Base-by-base conservation (phyloP, 2,329 filamentous ascomycete genomes). In the Epichloe uncinata region DNA sequence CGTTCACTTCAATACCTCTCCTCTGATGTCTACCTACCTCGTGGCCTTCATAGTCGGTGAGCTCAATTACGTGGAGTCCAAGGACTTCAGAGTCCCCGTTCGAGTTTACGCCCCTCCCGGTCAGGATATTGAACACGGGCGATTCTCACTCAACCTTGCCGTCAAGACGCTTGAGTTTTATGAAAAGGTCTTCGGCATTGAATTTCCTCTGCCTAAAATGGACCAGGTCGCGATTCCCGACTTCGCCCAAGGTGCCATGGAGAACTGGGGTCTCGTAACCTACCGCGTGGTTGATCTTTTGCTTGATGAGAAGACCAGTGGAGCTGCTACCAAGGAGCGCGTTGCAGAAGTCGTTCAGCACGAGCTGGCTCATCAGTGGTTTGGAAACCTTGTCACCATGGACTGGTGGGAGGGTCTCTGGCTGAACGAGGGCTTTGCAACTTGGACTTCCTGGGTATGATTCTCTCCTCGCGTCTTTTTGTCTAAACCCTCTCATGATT, bases 321-420 rank as follows among this genome's bases (percentile, higher is more conserved):
- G 89, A 61, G 90, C 91, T 18, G 84, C 85, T 37, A 87, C 84
- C 53, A 96, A 95, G 72, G 86, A 96, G 71, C 83, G 90, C 38
- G 87, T 97, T 49, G 91, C 91, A 48, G 91, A 96, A 67, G 88
- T 93, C 40, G 91, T 97, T 30, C 90, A 96, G 74, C 91, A 97
- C 71, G 91, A 97, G 67, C 74, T 97, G 63, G 91, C 91, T 40
- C 91, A 97, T 69, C 91, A 96, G 69, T 97, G 91, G 91, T 97
- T 97, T 62, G 91, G 91, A 55, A 96, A 97, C 70, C 72, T 96
- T 48, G 91, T 96, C 30, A 96, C 91, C 48, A 96, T 96, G 89
- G 89, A 95, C 66, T 96, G 94, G 76, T 97, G 91, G 91, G 89
- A 96, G 67, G 91, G 90, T 49, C 73, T 97, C 7, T 97, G 91